Base-by-base conservation (phyloP, 306 rosid species). In the Castanopsis chinensis region DNA sequence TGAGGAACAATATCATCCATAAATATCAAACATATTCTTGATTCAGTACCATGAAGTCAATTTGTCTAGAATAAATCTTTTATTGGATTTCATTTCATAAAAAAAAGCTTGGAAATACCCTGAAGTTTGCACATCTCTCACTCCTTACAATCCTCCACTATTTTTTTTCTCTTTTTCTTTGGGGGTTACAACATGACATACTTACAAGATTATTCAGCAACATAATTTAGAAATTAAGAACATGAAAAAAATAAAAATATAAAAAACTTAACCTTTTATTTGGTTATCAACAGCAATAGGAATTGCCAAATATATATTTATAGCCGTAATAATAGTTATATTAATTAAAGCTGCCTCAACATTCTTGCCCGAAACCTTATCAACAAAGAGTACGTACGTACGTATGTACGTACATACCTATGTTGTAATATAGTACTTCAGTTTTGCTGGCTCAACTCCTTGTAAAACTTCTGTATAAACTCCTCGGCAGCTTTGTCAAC, bases 401-500 rank as follows among this genome's bases (percentile, higher is more conserved):
- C 53, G 53, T 49, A 49, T 37, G 11, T 37, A 37, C 45, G 53
- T 12, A 49, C 53, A 13, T 49, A 49, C 53, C 15, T 49, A 12
- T 4, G 53, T 49, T 9, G 52, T 45, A 45, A 45, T 11, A 45
- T 28, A 19, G 37, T 4, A 6, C 12, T 17, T 82, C 89, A 81
- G 63, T 37, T 84, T 41, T 95, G 97, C 28, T 63, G 83, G 80
- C 83, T 83, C 69, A 91, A 76, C 5, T 93, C 80, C 69, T 83
- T 91, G 85, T 96, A 93, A 71, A 96, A 96, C 88, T 81, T 89
- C 30, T 83, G 84, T 1, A 96, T 96, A 71, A 93, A 96, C 71
- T 80, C 96, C 83, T 90, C 99, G 0, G 99, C 99, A 1, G 87
- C 96, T 79, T 91, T 79, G 73, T 96, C 97, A 8, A 95, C 93